Evolutionary conservation across 2,329 filamentous ascomycete species (phyloP).

Genomic region (Fusarium domesticum): DNA sequence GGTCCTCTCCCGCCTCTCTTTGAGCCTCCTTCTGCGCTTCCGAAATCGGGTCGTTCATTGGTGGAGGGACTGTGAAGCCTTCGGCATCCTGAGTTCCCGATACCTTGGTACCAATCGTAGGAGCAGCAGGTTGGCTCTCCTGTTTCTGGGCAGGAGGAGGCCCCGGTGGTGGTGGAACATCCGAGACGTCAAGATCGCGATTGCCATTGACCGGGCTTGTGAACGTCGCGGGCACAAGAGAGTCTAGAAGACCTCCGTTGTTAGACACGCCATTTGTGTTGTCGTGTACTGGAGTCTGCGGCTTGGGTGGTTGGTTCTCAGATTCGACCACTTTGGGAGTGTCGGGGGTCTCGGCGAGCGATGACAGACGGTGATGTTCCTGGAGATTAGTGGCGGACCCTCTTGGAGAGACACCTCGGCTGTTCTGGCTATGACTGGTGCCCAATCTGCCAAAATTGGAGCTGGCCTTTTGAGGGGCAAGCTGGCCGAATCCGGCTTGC

Average conservation of each 20-base stretch:
- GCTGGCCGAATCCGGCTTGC: constrained; percentile 57
- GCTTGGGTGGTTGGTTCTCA: constrained; percentile 25
- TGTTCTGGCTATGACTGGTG: constrained; percentile 54
- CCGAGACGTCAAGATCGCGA: constrained; percentile 45
- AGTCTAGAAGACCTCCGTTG: constrained; percentile 31
- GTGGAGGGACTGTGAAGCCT: constrained; percentile 70
- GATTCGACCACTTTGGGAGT: constrained; percentile 29
- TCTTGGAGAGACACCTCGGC: constrained; percentile 53
- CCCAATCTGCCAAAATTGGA: constrained; percentile 60
- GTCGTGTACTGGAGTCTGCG: constrained; percentile 36
- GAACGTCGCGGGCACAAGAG: constrained; percentile 27
- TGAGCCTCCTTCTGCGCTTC: constrained; percentile 64
- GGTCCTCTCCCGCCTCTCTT: constrained; percentile 51
- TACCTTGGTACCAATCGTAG: constrained; percentile 16
- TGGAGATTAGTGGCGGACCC: constrained; percentile 58
- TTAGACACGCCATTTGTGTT: constrained; percentile 45
- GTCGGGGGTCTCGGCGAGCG: constrained; percentile 56
- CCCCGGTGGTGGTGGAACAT: constrained; percentile 50
- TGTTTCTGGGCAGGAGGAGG: constrained; percentile 45
- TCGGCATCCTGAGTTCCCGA: constrained; percentile 62
- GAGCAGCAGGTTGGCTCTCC: constrained; percentile 34
- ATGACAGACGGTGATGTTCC: constrained; percentile 53
- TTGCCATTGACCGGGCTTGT: constrained; percentile 47
- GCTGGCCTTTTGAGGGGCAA: constrained; percentile 52
- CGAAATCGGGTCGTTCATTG: constrained; percentile 63